Percentiles rank a stretch among this genome's conserved stretches.
Conservation (phyloP, 306 rosid species). For the Rosa persica region DNA sequence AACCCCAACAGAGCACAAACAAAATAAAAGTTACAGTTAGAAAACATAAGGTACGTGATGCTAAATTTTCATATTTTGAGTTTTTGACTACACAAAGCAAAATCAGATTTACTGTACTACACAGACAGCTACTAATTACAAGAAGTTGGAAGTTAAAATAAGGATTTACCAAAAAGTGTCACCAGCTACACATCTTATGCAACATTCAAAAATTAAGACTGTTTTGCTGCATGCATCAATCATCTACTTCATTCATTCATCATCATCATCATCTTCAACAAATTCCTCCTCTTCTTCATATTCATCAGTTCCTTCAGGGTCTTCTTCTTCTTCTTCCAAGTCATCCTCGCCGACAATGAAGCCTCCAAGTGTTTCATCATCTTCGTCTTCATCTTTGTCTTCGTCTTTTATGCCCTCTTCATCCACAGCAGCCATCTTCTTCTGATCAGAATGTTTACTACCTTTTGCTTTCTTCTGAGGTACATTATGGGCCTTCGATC, state of each 20-base stretch:
- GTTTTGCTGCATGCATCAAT: neutral
- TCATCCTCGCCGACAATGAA: slow-evolving; percentile 65
- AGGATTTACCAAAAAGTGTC: neutral
- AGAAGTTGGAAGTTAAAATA: neutral
- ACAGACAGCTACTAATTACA: neutral
- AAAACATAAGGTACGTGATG: neutral
- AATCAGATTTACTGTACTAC: neutral
- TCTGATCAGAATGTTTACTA: slow-evolving; percentile 30
- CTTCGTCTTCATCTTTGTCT: slow-evolving; percentile 41
- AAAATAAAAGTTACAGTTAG: neutral
- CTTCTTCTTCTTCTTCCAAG: slow-evolving; percentile 45
- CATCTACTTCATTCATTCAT: slow-evolving; percentile 3
- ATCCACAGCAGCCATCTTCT: slow-evolving; percentile 29
- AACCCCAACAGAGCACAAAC: no score
- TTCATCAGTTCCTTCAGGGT: slow-evolving; percentile 25
- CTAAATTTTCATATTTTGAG: neutral
- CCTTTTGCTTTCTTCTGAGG: slow-evolving; percentile 25
- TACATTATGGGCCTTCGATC: slow-evolving; percentile 41
- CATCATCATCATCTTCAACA: slow-evolving; percentile 34
- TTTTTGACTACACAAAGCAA: neutral
- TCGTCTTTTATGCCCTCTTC: slow-evolving; percentile 34
- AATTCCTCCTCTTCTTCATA: slow-evolving; percentile 44
- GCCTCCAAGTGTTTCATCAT: slow-evolving; percentile 65
- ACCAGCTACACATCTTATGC: neutral
- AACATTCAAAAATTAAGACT: neutral